phyloP scores from a whole-genome alignment of 257 asterid genomes.

The Primulina tabacum region DNA sequence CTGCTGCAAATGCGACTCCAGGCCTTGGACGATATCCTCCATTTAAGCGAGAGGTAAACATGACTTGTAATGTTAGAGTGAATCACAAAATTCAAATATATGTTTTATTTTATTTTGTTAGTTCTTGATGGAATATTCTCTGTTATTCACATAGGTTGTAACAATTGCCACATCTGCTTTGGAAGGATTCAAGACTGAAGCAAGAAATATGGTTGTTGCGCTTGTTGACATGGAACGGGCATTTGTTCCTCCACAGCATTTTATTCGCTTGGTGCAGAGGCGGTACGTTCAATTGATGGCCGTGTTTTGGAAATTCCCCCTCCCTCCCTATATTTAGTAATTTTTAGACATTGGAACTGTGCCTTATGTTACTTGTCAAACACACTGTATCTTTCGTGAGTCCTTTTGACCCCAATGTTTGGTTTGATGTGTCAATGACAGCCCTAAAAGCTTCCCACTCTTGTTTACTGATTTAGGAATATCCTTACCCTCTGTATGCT shows the following conservation, averaged over 20 bases:
- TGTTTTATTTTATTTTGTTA: conserved; percentile 8
- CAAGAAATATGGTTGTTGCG: conserved; percentile 92
- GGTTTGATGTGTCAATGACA: conserved; percentile 1
- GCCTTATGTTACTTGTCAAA: too few relatives aligned
- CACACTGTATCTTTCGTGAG: background rate
- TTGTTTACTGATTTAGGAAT: too few relatives aligned
- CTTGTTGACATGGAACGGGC: conserved; percentile 99
- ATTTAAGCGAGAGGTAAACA: conserved; percentile 51
- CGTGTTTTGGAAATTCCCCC: background rate
- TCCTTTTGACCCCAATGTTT: conserved; percentile 2
- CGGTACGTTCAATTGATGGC: conserved; percentile 41
- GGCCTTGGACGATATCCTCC: conserved; percentile 69
- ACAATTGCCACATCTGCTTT: conserved; percentile 83
- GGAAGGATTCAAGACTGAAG: conserved; percentile 86
- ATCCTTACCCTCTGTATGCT: too few relatives aligned
- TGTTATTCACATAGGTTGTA: conserved; percentile 52
- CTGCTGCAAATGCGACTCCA: conserved; percentile 58
- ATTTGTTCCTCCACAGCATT: conserved; percentile 93
- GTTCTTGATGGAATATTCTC: conserved; percentile 20
- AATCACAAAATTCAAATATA: background rate
- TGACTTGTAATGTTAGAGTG: conserved; percentile 18
- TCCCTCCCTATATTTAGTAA: background rate
- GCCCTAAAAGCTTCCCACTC: too few relatives aligned
- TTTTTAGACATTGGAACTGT: background rate
- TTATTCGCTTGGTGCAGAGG: conserved; percentile 81